A percentile compares a stretch with the other conserved stretches of the same genome.
Evolutionary conservation across 2,329 filamentous ascomycete species (phyloP).

Genomic region (Xylariaceae sp.): DNA sequence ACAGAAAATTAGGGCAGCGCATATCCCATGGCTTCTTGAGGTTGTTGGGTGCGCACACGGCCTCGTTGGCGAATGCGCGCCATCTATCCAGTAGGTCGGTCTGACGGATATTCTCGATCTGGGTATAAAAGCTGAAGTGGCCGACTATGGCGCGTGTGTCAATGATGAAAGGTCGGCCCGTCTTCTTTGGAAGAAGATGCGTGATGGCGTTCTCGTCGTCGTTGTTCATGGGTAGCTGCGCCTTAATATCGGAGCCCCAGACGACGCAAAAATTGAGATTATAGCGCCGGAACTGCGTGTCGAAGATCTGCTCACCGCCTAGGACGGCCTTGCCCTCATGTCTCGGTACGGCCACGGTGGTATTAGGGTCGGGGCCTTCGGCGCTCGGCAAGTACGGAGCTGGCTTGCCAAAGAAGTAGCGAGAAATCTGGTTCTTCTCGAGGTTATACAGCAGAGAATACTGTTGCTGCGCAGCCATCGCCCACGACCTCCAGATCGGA

Average conservation of each 20-base stretch:
- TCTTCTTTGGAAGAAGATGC: conserved; percentile 35
- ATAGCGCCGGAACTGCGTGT: conserved; percentile 45
- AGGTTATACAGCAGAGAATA: conserved; percentile 47
- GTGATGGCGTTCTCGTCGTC: conserved; percentile 44
- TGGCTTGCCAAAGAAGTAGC: conserved; percentile 42
- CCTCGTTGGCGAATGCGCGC: conserved; percentile 47
- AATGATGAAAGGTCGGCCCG: conserved; percentile 42
- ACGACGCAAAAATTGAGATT: conserved; percentile 52
- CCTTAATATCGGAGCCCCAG: conserved; percentile 47
- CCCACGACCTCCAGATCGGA: conserved; percentile 44
- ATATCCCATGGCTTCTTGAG: conserved; percentile 20
- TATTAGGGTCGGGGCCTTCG: conserved; percentile 15
- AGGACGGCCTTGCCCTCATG: conserved; percentile 9
- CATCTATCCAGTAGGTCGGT: conserved; percentile 53
- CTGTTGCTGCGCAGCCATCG: conserved; percentile 44
- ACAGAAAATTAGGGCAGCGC: conserved; percentile 14
- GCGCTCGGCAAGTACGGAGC: conserved; percentile 26
- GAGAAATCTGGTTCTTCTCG: conserved; percentile 39
- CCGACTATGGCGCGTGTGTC: conserved; percentile 50
- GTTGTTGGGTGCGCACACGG: conserved; percentile 37
- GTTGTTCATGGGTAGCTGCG: conserved; percentile 40
- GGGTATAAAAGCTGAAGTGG: conserved; percentile 47
- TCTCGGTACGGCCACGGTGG: conserved; percentile 4
- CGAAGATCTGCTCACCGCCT: conserved; percentile 37
- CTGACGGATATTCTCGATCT: conserved; percentile 39